Conservation (phyloP, 495 filamentous ascomycete genomes). For the Glutinoglossum americanum region DNA sequence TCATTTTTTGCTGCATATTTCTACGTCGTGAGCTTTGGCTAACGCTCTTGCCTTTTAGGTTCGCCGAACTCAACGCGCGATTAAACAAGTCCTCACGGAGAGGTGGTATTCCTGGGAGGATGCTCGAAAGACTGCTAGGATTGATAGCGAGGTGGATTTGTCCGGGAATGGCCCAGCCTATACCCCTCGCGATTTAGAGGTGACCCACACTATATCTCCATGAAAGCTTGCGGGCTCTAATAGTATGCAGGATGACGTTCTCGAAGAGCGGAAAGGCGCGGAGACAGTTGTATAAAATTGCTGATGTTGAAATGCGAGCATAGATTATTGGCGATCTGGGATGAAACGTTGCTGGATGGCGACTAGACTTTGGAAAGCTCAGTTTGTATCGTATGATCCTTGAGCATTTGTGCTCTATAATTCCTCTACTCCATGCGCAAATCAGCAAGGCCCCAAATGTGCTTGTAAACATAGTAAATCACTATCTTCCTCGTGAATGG, state of each 20-base stretch:
- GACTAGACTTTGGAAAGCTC: background rate
- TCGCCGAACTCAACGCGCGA: conserved; percentile 44
- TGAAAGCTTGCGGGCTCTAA: background rate
- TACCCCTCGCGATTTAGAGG: conserved; percentile 2
- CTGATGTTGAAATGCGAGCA: background rate
- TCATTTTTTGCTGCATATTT: too few relatives aligned
- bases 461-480: too few relatives aligned
- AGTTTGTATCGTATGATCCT: background rate
- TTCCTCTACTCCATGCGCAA: background rate
- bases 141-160: conserved; percentile 16
- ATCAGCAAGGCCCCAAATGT: too few relatives aligned
- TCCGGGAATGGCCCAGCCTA: conserved; percentile 5
- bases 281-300: background rate
- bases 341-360: background rate
- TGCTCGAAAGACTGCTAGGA: conserved; percentile 45
- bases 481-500: background rate
- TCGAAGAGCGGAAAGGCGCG: background rate
- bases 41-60: conserved; percentile 22
- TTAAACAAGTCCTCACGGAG: conserved; percentile 72
- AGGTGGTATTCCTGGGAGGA: conserved; percentile 80
- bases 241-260: background rate
- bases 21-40: background rate
- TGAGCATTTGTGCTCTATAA: background rate
- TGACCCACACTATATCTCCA: background rate
- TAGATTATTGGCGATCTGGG: background rate